phyloP scores from a whole-genome alignment of 2,329 filamentous ascomycete genomes.

The Cadophora sp. region DNA sequence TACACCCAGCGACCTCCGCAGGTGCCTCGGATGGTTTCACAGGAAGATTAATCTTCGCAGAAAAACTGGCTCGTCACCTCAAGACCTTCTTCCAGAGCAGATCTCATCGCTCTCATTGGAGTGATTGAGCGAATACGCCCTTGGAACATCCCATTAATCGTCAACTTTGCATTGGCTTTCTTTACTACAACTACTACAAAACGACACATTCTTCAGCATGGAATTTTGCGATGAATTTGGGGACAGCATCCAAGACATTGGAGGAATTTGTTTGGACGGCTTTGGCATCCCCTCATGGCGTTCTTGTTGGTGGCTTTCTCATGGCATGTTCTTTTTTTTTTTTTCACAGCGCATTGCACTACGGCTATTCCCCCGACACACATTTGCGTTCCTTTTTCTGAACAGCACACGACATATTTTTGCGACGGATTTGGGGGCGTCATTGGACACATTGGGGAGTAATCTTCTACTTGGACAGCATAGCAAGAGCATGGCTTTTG shows the following conservation, averaged over 20 bases:
- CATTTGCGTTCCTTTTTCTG: not conserved
- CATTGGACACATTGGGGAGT: conserved; percentile 1
- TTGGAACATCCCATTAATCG: not conserved
- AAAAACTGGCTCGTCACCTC: not conserved
- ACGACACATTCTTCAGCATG: not conserved
- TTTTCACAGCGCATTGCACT: not conserved
- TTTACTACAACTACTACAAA: not conserved
- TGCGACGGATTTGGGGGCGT: not conserved
- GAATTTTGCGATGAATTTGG: not conserved
- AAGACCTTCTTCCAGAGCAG: not conserved
- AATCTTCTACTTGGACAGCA: not conserved
- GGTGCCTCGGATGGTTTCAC: not conserved
- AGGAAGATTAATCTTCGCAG: not conserved
- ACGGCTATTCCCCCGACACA: not conserved
- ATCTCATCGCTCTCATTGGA: not conserved
- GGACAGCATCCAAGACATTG: conserved; percentile 3
- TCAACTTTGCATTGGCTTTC: not conserved
- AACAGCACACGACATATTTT: not conserved
- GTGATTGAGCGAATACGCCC: not conserved
- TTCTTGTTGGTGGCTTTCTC: not conserved
- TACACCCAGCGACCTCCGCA: not conserved
- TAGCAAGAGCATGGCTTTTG: not conserved
- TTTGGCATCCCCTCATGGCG: not conserved
- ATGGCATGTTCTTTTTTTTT: no score
- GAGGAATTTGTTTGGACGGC: conserved; percentile 7